Evolutionary conservation across 192 early-diverging fungal genomes (phyloP), one percentile per base, ranked within the genome.

Genomic region (Coemansia sp.): DNA sequence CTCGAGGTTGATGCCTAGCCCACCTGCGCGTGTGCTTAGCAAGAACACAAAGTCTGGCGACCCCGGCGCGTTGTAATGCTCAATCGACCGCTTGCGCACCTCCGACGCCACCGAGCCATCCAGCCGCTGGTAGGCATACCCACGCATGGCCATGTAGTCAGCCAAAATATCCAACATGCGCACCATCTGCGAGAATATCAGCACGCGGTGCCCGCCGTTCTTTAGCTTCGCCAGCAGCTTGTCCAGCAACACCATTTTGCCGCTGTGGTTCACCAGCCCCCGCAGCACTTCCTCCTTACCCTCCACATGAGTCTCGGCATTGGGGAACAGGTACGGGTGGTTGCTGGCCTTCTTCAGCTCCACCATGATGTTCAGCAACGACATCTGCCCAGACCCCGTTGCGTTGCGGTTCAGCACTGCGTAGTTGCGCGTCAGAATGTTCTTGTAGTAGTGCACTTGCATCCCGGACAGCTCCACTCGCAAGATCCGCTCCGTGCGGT

Each of bases 151-250:
- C 80, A 99, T 76, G 84, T 99, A 99, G 60, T 99, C 98, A 0
- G 92, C 88, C 69, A 99, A 72, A 73, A 99, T 97, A 70, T 99
- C 95, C 67, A 99, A 84, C 92, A 99, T 91, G 63, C 89, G 88
- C 68, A 98, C 96, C 91, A 98, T 93, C 74, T 99, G 98, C 17
- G 95, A 98, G 73, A 98, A 99, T 55, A 99, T 98, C 61, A 99
- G 82, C 6, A 98, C 96, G 37, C 98, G 93, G 82, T 98, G 95
- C 4, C 96, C 97, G 29, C 90, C 94, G 61, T 86, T 88, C 73
- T 94, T 92, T 15, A 98, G 86, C 39, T 95, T 88, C 9, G 92
- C 89, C 69, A 99, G 78, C 51, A 99, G 82, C 81, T 98, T 98
- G 75, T 99, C 98, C 23, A 99, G 78, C 10, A 99, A 76, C 5